Evolutionary conservation across 805 yeast species (phyloP).

Genomic region (Isabelozyma gotoi): DNA sequence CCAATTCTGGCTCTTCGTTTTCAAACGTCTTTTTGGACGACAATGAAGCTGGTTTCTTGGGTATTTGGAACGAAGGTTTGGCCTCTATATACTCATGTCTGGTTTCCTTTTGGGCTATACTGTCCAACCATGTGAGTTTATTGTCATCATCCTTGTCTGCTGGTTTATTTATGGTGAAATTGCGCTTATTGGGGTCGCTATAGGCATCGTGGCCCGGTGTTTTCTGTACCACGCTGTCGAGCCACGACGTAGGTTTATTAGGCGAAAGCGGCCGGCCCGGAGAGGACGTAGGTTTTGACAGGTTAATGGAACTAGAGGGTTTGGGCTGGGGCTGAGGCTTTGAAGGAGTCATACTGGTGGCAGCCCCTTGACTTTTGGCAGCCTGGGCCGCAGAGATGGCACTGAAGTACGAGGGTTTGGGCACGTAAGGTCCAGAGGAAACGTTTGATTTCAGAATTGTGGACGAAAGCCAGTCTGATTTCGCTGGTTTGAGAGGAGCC

Average conservation of each 20-base stretch:
- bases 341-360: neutral
- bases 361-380: conserved; percentile 1
- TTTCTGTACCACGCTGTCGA: conserved; percentile 1
- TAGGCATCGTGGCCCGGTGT: neutral
- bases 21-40: neutral
- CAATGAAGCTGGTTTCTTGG: conserved; percentile 4
- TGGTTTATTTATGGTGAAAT: neutral
- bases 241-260: neutral
- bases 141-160: conserved; percentile 2
- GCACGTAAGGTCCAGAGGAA: conserved; percentile 2
- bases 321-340: neutral
- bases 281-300: neutral
- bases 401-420: conserved; percentile 12
- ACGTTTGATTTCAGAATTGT: neutral
- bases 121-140: conserved; percentile 9
- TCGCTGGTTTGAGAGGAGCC: conserved; percentile 7
- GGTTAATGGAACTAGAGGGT: no score
- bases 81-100: neutral
- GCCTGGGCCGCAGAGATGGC: conserved; percentile 10
- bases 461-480: conserved; percentile 10
- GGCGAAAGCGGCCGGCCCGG: neutral
- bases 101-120: conserved; percentile 2
- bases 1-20: neutral
- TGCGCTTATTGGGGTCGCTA: neutral
- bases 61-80: conserved; percentile 11